Base-by-base conservation (phyloP, 2,329 filamentous ascomycete species). In the Xylaria sp. region DNA sequence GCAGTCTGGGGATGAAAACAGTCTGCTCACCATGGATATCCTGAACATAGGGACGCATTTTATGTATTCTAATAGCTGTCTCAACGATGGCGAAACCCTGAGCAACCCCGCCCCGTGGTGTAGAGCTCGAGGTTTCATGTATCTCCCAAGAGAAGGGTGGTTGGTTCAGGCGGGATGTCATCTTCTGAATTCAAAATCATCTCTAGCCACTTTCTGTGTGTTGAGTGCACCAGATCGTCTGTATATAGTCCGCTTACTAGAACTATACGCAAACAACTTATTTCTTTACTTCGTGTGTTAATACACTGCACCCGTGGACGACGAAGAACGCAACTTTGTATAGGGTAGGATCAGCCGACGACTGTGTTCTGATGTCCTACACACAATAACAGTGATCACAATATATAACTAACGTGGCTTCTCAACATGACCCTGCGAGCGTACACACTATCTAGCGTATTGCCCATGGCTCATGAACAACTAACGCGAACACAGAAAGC, bases 51-150 rank as follows among this genome's bases (percentile, higher is more conserved):
- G 57, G 45, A 63, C 43, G 23, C 45, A 58, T 32, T 64, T 64
- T 43, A 63, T 69, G 58, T 64, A 69, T 64, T 66, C 63, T 70
- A 68, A 66, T 66, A 50, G 64, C 57, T 32, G 32, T 53, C 48
- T 56, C 13, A 41, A 58, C n/a, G 62, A 57, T 55, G 32, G 50
- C 62, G 25, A 48, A 45, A 58, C 7, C 43, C 45, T 41, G 23
- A 18, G 25, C 34, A 13, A 45, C 57, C 34, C 45, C n/a, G 48
- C n/a, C 13, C n/a, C 28, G 8, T 50, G 43, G 30, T 50, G 43
- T 61, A 58, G 50, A 64, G 32, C 34, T 36, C 7, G 5, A 45
- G 43, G 64, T 64, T 61, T 64, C 56, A 30, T 59, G 32, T 53
- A 55, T 67, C 25, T 55, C 60, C 34, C 20, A 64, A 43, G 36